These are phyloP conservation scores for Syzygium grande DNA, from an alignment of 345 rosid genomes.

Conservation along the genomic window DNA sequence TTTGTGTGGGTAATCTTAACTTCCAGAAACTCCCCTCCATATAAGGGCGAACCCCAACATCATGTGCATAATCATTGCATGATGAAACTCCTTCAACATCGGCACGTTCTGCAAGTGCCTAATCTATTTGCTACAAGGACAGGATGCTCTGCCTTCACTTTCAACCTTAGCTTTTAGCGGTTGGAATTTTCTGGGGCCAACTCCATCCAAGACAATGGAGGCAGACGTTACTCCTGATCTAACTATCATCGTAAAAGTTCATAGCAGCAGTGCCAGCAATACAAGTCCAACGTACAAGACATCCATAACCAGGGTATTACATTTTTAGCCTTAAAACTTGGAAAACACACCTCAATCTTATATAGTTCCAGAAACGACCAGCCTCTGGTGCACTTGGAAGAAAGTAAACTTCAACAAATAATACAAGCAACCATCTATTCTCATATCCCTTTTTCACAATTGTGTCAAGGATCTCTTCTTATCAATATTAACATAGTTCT, in stretches of 20 bases:
- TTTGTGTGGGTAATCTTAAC: neutral
- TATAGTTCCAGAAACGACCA: neutral
- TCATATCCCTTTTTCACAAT: neutral
- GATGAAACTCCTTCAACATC: neutral
- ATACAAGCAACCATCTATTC: neutral
- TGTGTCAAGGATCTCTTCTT: neutral
- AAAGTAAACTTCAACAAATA: neutral
- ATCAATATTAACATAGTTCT: neutral
- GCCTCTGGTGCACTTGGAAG: neutral
- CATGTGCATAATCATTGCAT: neutral
- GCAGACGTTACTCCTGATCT: neutral
- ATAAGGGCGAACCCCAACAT: neutral
- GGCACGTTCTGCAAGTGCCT: neutral
- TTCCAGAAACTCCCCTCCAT: neutral
- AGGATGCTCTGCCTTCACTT: neutral
- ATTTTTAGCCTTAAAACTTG: neutral
- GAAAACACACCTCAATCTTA: neutral
- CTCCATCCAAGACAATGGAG: neutral
- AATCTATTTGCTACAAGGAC: neutral
- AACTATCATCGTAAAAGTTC: neutral
- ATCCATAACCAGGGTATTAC: neutral
- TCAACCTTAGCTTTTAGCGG: neutral
- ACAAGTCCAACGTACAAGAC: neutral
- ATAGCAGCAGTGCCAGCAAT: neutral
- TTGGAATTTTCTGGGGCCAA: neutral